Base-by-base conservation (phyloP, 2,329 filamentous ascomycete species). In the Sclerotinia trifoliorum region DNA sequence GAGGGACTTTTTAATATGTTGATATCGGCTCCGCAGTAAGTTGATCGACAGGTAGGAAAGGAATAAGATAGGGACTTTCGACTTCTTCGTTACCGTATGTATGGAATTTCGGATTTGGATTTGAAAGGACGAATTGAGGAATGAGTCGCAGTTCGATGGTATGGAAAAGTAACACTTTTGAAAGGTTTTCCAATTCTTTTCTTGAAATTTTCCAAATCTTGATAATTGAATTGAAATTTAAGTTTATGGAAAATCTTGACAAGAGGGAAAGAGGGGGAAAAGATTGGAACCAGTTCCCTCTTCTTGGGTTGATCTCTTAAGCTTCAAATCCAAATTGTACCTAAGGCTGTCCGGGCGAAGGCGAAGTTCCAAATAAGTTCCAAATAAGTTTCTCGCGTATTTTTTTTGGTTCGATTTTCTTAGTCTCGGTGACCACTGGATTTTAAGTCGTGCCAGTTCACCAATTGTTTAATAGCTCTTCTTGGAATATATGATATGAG, bases 61-160 rank as follows among this genome's bases (percentile, higher is more conserved):
- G 29, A 35, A 39, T 61, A 35, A n/a, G 24, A 58, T 6, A 42
- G 32, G 35, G 11, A 57, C n/a, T 44, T 58, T 19, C 29, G 24
- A 26, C 17, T 26, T 44, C 26, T 44, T n/a, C 39, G 35, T 66
- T 26, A 24, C 63, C 49, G 35, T n/a, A 49, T 7, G 63, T 46
- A 42, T 21, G 21, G 42, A 19, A 24, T 57, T 49, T 44, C 6
- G 32, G 10, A 5, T 3, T 49, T 11, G 24, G 29, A n/a, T 49
- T 21, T 58, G n/a, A 52, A 66, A 46, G 55, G 60, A 17, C 54
- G 48, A 35, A 66, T 60, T 21, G n/a, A 52, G 54, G 32, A 61
- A 51, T 52, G 65, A 66, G 65, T 55, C 65, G 55, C 65, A 66
- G 46, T 66, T 52, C 21, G 44, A 26, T 57, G 4, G 15, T 63